phyloP scores from a whole-genome alignment of 2,329 filamentous ascomycete genomes.

The Cladosporium oxysporum region DNA sequence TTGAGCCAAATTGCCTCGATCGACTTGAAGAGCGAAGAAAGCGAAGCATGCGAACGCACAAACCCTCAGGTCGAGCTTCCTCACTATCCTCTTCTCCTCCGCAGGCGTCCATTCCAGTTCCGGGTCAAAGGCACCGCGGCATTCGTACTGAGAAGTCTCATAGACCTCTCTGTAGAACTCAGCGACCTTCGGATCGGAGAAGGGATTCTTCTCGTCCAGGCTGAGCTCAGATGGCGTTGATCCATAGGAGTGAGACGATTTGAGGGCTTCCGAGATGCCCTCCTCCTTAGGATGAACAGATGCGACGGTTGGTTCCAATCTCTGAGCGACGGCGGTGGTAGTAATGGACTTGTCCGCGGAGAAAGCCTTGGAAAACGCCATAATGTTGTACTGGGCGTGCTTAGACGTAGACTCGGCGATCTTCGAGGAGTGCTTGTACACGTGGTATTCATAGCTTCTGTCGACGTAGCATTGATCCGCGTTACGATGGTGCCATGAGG shows the following conservation, averaged over 20 bases:
- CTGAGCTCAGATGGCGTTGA: not conserved
- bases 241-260: not conserved
- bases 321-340: constrained; percentile 3
- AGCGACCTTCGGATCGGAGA: constrained; percentile 54
- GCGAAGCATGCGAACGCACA: constrained; percentile 29
- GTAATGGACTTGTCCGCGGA: constrained; percentile 5
- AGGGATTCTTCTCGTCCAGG: constrained; percentile 35
- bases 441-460: constrained; percentile 4
- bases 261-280: not conserved
- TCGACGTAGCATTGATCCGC: not conserved
- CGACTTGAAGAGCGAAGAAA: constrained; percentile 25
- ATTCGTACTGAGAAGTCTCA: constrained; percentile 55
- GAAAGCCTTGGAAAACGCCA: constrained; percentile 6
- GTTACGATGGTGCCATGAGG: constrained; percentile 4
- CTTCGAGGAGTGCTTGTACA: constrained; percentile 6
- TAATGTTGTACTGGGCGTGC: not conserved
- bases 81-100: constrained; percentile 44
- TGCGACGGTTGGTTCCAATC: constrained; percentile 9
- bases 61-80: constrained; percentile 30
- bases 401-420: not conserved
- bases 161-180: constrained; percentile 58
- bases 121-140: constrained; percentile 51
- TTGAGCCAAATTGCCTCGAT: constrained; percentile 16
- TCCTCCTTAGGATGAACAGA: not conserved
- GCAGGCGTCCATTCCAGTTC: constrained; percentile 46